phyloP scores from a whole-genome alignment of 371 early-diverging fungal species.

The Polyrhizophydium stewartii region DNA sequence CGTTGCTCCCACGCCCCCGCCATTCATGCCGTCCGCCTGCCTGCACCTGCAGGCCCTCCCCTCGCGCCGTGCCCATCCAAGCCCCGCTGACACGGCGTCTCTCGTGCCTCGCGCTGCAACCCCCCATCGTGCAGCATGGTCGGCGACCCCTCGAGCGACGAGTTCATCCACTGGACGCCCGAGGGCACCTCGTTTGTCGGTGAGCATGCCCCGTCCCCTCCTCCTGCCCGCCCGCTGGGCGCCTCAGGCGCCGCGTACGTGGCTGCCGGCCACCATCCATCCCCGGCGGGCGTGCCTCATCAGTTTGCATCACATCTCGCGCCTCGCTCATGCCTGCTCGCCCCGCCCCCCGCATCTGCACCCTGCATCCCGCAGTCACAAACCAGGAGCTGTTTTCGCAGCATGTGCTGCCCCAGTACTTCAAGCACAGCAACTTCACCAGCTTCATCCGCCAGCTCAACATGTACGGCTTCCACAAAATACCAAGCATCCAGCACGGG shows the following conservation, averaged over 20 bases:
- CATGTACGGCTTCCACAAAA: conserved; percentile 94
- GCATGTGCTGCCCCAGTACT: conserved; percentile 73
- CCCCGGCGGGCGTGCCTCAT: too few relatives aligned
- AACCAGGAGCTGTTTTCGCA: conserved; percentile 32
- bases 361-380: background rate
- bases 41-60: too few relatives aligned
- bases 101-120: background rate
- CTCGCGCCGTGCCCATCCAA: background rate
- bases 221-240: too few relatives aligned
- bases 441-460: conserved; percentile 95
- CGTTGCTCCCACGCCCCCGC: too few relatives aligned
- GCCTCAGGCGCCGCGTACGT: too few relatives aligned
- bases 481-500: conserved; percentile 76
- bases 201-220: too few relatives aligned
- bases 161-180: conserved; percentile 67
- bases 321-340: background rate
- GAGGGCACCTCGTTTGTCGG: conserved; percentile 82
- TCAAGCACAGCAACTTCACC: conserved; percentile 91
- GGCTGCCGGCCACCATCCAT: too few relatives aligned
- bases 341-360: background rate
- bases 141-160: conserved; percentile 58
- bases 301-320: background rate
- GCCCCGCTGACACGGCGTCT: background rate
- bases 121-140: conserved; percentile 48
- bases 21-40: too few relatives aligned